These are phyloP conservation scores for Diaporthe caulivora DNA, from an alignment of 2,329 filamentous ascomycete species.

Conservation along the genomic window DNA sequence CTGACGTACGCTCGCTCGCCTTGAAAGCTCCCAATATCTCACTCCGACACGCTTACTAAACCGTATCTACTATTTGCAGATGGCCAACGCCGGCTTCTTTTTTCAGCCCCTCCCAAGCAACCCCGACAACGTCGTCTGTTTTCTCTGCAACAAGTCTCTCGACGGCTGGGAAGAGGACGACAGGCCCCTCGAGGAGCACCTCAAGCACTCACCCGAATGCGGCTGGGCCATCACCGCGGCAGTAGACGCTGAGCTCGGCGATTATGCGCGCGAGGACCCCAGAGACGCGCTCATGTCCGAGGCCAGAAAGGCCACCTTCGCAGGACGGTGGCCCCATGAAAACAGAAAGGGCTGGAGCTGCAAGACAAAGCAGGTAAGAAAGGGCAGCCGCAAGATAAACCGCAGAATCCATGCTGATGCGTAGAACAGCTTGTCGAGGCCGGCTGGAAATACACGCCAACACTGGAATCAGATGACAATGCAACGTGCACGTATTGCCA, in stretches of 20 bases:
- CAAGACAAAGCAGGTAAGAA: conserved; percentile 83
- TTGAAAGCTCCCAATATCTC: neutral
- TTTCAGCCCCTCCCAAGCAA: conserved; percentile 81
- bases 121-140: conserved; percentile 91
- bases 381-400: neutral
- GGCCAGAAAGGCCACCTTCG: conserved; percentile 87
- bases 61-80: conserved; percentile 60
- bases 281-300: conserved; percentile 77
- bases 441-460: conserved; percentile 95
- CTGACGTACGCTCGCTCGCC: conserved; percentile 65
- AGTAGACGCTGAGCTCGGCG: conserved; percentile 71
- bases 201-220: conserved; percentile 84
- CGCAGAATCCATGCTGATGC: neutral
- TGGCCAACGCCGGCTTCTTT: conserved; percentile 92
- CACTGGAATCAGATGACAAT: conserved; percentile 85
- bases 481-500: conserved; percentile 93
- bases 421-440: conserved; percentile 83
- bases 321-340: conserved; percentile 89
- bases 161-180: conserved; percentile 95
- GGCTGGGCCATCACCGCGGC: conserved; percentile 85
- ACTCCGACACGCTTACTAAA: conserved; percentile 25
- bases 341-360: conserved; percentile 89
- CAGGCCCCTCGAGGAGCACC: conserved; percentile 84
- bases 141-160: conserved; percentile 84
- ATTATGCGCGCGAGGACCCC: conserved; percentile 80